These are phyloP conservation scores for Xylariaceae sp. DNA, from an alignment of 2,329 filamentous ascomycete genomes.

Conservation along the genomic window DNA sequence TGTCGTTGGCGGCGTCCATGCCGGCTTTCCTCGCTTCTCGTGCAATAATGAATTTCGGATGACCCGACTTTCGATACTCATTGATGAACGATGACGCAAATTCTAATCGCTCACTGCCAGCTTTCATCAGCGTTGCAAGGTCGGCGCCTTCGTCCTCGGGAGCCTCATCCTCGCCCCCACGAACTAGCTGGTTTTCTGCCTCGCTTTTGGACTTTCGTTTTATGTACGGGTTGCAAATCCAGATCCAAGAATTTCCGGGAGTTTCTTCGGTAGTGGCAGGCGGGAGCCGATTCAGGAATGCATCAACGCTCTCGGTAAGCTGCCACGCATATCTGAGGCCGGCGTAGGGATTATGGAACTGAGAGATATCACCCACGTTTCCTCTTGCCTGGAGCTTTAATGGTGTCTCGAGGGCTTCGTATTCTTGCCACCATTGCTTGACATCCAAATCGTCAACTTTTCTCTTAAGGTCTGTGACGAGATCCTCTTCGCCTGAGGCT, in stretches of 20 bases:
- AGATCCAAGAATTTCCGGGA: conserved; percentile 69
- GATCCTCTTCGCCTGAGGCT: conserved; percentile 59
- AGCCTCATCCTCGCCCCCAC: conserved; percentile 56
- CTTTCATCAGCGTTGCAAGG: conserved; percentile 55
- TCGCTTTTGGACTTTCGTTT: conserved; percentile 43
- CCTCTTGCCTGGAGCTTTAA: conserved; percentile 30
- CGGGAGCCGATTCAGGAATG: conserved; percentile 72
- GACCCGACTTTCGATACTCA: conserved; percentile 48
- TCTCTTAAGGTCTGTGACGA: conserved; percentile 53
- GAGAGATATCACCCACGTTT: conserved; percentile 26
- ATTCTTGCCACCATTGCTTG: conserved; percentile 54
- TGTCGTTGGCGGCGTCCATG: conserved; percentile 55
- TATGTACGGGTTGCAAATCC: conserved; percentile 68
- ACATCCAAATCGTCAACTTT: conserved; percentile 58
- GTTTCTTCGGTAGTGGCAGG: conserved; percentile 64
- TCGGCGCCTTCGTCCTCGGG: conserved; percentile 54
- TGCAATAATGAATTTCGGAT: conserved; percentile 45
- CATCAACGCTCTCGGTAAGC: conserved; percentile 64
- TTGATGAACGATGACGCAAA: conserved; percentile 56
- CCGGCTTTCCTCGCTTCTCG: conserved; percentile 57
- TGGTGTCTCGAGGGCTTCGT: conserved; percentile 25
- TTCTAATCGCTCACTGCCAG: conserved; percentile 57
- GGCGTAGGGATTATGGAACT: conserved; percentile 65
- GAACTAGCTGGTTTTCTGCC: conserved; percentile 45
- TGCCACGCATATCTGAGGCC: conserved; percentile 64